phyloP scores from a whole-genome alignment of 2,329 filamentous ascomycete genomes.

The Aspergillus clavatus region DNA sequence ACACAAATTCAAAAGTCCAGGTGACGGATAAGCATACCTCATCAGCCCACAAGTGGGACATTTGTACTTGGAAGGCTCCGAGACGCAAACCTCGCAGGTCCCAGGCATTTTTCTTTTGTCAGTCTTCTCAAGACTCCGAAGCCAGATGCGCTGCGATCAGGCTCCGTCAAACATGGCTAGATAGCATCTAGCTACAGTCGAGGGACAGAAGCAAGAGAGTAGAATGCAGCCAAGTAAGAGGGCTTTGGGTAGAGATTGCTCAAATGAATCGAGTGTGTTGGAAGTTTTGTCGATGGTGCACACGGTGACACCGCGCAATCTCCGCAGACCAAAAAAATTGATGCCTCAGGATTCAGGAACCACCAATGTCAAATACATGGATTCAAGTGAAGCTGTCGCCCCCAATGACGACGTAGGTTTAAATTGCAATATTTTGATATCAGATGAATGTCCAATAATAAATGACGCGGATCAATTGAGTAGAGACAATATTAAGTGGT shows the following conservation, averaged over 20 bases:
- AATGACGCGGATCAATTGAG: too few relatives aligned
- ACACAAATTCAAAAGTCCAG: not conserved
- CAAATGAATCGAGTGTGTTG: too few relatives aligned
- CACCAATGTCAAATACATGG: not conserved
- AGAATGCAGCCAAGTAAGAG: not conserved
- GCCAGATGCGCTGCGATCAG: slow-evolving; percentile 10
- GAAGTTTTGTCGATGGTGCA: too few relatives aligned
- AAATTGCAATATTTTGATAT: too few relatives aligned
- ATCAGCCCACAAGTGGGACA: slow-evolving; percentile 36
- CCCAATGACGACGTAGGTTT: not conserved
- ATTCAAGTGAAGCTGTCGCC: not conserved
- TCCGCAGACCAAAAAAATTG: not conserved
- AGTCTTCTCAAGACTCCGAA: slow-evolving; percentile 8
- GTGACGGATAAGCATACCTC: slow-evolving; percentile 26
- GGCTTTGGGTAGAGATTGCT: too few relatives aligned
- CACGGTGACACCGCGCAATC: too few relatives aligned
- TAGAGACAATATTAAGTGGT: too few relatives aligned
- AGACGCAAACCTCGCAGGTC: slow-evolving; percentile 36
- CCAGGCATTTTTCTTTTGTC: slow-evolving; percentile 26
- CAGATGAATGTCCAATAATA: too few relatives aligned
- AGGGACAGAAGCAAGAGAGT: not conserved
- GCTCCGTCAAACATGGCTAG: slow-evolving; percentile 15
- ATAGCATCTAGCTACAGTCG: slow-evolving; percentile 4
- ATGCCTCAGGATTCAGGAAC: not conserved
- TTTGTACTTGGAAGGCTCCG: slow-evolving; percentile 36